Evolutionary conservation across 2,329 filamentous ascomycete species (phyloP).

Genomic region (Cytospora leucostoma): DNA sequence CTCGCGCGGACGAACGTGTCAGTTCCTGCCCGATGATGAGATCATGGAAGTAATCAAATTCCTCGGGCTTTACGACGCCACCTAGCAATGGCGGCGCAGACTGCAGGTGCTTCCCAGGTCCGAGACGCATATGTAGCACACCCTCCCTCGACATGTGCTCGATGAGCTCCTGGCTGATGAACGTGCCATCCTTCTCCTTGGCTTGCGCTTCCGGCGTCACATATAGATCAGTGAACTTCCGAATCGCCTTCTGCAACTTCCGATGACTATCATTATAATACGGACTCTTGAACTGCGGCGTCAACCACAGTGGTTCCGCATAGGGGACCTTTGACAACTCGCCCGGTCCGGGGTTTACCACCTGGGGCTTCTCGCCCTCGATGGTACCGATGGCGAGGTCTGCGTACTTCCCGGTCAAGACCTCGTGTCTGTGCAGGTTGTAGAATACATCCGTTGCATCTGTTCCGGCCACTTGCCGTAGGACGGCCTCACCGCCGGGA

Average conservation of each 20-base stretch:
- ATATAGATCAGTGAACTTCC: slow-evolving; percentile 72
- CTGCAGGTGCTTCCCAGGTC: slow-evolving; percentile 79
- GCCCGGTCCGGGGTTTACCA: slow-evolving; percentile 68
- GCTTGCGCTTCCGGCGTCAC: slow-evolving; percentile 73
- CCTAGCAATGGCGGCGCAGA: slow-evolving; percentile 60
- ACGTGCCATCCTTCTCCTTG: slow-evolving; percentile 72
- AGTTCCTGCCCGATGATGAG: slow-evolving; percentile 75
- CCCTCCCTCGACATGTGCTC: slow-evolving; percentile 75
- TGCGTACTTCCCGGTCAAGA: slow-evolving; percentile 73
- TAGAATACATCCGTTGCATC: slow-evolving; percentile 86
- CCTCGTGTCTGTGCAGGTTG: slow-evolving; percentile 88
- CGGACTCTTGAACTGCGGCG: slow-evolving; percentile 72
- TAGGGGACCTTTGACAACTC: slow-evolving; percentile 79
- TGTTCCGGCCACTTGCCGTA: slow-evolving; percentile 76
- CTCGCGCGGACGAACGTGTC: slow-evolving; percentile 68
- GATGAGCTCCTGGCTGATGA: slow-evolving; percentile 72
- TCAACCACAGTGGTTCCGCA: slow-evolving; percentile 81
- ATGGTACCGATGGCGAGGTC: slow-evolving; percentile 75
- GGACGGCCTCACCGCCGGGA: slow-evolving; percentile 77
- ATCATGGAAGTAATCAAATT: slow-evolving; percentile 89
- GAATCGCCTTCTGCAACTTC: slow-evolving; percentile 66
- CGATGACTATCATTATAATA: slow-evolving; percentile 79
- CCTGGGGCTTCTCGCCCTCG: slow-evolving; percentile 71
- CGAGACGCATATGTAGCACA: slow-evolving; percentile 78
- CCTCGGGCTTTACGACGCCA: slow-evolving; percentile 72